Base-by-base conservation (phyloP, 345 rosid species). In the Lepidium didymum region DNA sequence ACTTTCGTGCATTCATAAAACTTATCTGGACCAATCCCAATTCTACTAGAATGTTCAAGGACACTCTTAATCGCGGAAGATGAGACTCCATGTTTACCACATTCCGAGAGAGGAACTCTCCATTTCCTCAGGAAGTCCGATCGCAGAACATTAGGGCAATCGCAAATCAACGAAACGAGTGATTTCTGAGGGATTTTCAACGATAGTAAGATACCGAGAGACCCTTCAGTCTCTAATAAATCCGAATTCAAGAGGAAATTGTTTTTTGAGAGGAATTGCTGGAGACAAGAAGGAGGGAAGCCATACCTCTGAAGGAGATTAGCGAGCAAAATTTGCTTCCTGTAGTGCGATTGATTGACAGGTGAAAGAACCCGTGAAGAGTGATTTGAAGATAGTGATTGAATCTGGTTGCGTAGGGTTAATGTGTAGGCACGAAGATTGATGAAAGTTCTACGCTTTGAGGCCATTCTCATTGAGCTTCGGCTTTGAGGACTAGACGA, bases 271-370 rank as follows among this genome's bases (percentile, higher is more conserved):
- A 92, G 79, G 54, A 89, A 83, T 13, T 56, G 42, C 5, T 81
- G 82, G 57, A 84, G 82, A 43, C 66, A 78, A 37, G 89, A 81
- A 29, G 83, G 77, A 73, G 95, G 65, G 64, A 92, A 83, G 4
- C 95, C 92, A 59, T 82, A 80, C 80, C 88, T 83, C 65, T 75
- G 85, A 52, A 89, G 83, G 45, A 92, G 81, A 83, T 73, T 83
- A 18, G 89, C 82, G 11, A 89, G 77, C 7, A 82, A 68, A 58
- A 86, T 66, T 42, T 63, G 87, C 52, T 80, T 79, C 68, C 85
- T 74, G 54, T 67, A 73, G 2, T 67, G 75, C 11, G 84, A 80
- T 35, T 67, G 70, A n/a, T 79, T 66, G 38, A 21, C 2, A 3
- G 68, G 78, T 44, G 25, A 0, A 1, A 49, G 64, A 36, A 14